These are phyloP conservation scores for Cytospora chrysosperma DNA, from an alignment of 2,329 filamentous ascomycete species.

Conservation along the genomic window DNA sequence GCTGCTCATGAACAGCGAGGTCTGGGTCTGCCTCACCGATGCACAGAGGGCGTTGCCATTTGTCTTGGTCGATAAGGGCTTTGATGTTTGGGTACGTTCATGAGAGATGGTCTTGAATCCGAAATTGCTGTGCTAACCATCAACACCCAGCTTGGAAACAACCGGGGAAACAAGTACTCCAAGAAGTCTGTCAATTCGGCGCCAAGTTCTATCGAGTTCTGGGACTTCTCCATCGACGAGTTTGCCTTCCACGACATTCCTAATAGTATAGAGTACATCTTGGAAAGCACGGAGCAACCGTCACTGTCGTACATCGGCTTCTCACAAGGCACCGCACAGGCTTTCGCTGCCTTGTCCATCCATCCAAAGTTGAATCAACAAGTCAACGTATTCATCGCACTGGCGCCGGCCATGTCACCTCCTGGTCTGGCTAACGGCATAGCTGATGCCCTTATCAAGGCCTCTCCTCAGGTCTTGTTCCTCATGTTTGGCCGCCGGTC, in stretches of 20 bases:
- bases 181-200: slow-evolving; percentile 83
- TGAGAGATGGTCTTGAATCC: neutral
- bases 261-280: slow-evolving; percentile 87
- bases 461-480: slow-evolving; percentile 88
- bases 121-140: slow-evolving; percentile 30
- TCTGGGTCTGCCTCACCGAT: slow-evolving; percentile 93
- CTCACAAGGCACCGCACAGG: slow-evolving; percentile 94
- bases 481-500: slow-evolving; percentile 89
- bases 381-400: slow-evolving; percentile 91
- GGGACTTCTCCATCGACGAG: slow-evolving; percentile 98
- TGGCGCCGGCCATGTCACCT: slow-evolving; percentile 95
- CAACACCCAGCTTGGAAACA: slow-evolving; percentile 74
- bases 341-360: slow-evolving; percentile 89
- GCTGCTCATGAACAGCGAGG: slow-evolving; percentile 97
- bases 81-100: slow-evolving; percentile 82
- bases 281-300: slow-evolving; percentile 76
- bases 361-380: slow-evolving; percentile 90
- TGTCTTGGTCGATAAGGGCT: slow-evolving; percentile 82
- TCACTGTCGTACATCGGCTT: slow-evolving; percentile 96
- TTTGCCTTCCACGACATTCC: slow-evolving; percentile 98
- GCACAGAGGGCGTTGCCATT: slow-evolving; percentile 85
- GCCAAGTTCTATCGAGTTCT: slow-evolving; percentile 76
- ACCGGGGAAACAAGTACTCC: slow-evolving; percentile 97
- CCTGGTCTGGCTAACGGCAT: slow-evolving; percentile 86
- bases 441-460: slow-evolving; percentile 89